phyloP scores from a whole-genome alignment of 257 asterid genomes.

The Linderniella brevidens region DNA sequence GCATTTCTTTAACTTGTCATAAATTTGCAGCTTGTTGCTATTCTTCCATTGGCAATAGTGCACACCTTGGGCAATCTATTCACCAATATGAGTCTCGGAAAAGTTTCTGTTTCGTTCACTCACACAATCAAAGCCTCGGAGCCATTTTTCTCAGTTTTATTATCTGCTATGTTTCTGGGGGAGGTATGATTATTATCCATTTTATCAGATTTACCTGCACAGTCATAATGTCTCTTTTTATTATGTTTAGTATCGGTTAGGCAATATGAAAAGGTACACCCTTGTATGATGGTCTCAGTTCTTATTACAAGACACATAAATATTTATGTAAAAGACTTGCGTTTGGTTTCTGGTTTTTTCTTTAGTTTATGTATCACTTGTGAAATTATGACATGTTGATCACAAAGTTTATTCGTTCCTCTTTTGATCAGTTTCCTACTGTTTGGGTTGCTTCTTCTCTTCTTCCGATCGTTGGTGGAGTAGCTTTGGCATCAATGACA shows the following conservation, averaged over 20 bases:
- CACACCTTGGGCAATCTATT: constrained; percentile 85
- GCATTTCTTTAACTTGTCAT: not conserved
- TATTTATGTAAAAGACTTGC: too few species aligned
- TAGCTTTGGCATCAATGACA: constrained; percentile 87
- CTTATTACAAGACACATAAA: too few species aligned
- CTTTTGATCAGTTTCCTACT: constrained; percentile 49
- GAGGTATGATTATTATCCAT: constrained; percentile 33
- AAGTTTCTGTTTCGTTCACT: constrained; percentile 94
- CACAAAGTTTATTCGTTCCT: not conserved
- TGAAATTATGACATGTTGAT: not conserved
- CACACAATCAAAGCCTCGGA: constrained; percentile 98
- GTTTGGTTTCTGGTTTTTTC: too few species aligned
- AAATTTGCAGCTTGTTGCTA: constrained; percentile 56
- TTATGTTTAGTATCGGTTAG: too few species aligned
- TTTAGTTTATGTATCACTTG: too few species aligned
- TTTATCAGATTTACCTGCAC: not conserved
- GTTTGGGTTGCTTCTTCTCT: constrained; percentile 88
- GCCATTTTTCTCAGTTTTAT: constrained; percentile 92
- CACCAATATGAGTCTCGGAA: constrained; percentile 96
- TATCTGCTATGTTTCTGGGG: constrained; percentile 91
- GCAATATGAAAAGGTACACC: too few species aligned
- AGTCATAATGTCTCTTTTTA: too few species aligned
- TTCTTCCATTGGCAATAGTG: constrained; percentile 79
- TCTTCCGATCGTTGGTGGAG: constrained; percentile 94
- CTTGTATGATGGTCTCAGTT: too few species aligned